Conservation (phyloP, 2,329 filamentous ascomycete genomes). For the Grosmannia serpens region DNA sequence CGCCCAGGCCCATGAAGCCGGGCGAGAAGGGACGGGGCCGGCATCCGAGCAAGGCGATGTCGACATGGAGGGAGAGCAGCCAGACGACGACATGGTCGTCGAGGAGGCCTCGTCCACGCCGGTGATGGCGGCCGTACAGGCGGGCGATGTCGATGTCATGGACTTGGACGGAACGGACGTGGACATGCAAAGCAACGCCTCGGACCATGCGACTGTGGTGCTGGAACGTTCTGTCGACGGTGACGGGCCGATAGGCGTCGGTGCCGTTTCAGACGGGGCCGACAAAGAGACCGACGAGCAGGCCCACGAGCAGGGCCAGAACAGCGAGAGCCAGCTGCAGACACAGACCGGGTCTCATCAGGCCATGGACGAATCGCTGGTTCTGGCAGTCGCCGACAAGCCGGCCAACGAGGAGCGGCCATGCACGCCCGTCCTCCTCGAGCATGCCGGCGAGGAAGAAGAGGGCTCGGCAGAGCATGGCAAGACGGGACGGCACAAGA, state of each 20-base stretch:
- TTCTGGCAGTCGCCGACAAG: background rate
- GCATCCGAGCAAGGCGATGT: background rate
- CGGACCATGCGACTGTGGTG: background rate
- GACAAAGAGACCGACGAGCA: background rate
- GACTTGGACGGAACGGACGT: conserved; percentile 9
- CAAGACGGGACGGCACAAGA: conserved; percentile 4
- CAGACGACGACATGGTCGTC: background rate
- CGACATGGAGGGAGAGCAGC: background rate
- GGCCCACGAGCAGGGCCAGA: too few relatives aligned
- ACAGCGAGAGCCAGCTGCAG: too few relatives aligned
- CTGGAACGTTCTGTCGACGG: background rate
- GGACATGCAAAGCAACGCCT: conserved; percentile 8
- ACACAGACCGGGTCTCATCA: background rate
- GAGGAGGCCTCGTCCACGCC: conserved; percentile 1
- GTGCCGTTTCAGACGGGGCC: background rate
- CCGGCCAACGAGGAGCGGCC: background rate
- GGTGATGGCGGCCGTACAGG: background rate
- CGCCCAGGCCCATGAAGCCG: background rate
- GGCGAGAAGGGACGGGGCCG: background rate
- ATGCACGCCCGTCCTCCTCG: background rate
- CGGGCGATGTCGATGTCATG: conserved; percentile 7
- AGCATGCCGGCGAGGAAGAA: background rate
- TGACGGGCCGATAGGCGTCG: background rate
- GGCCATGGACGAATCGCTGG: background rate
- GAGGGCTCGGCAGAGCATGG: background rate